These are phyloP conservation scores for Tolypocladium ovalisporum DNA, from an alignment of 2,329 filamentous ascomycete species.

Conservation along the genomic window DNA sequence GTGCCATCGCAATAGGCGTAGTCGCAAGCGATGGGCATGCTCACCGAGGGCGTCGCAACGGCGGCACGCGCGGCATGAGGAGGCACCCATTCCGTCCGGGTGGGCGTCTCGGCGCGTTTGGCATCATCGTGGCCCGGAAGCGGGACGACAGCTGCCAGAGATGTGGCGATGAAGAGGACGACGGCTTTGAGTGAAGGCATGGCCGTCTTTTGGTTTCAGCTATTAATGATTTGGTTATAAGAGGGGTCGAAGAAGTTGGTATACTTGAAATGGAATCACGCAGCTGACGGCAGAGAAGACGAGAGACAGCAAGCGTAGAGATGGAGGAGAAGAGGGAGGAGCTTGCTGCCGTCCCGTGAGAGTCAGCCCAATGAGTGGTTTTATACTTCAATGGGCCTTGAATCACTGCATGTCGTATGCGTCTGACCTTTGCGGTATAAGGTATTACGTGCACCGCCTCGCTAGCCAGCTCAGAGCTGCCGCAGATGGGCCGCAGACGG, in stretches of 20 bases:
- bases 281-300: background rate
- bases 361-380: background rate
- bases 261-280: background rate
- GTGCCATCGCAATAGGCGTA: constrained; percentile 22
- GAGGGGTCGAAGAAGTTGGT: background rate
- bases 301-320: background rate
- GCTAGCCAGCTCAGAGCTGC: background rate
- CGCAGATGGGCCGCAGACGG: background rate
- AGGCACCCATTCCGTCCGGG: background rate
- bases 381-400: background rate
- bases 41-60: constrained; percentile 4
- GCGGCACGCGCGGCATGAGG: background rate
- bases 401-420: background rate
- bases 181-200: constrained; percentile 1
- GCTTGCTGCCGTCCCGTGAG: background rate
- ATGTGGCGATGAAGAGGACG: constrained; percentile 1
- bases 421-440: background rate
- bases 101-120: background rate
- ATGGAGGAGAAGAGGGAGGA: background rate
- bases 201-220: background rate
- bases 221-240: background rate
- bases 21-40: constrained; percentile 17
- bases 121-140: background rate
- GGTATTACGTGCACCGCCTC: background rate
- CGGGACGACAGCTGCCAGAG: background rate